Conservation (phyloP, 305 asterid species). For the Lippia alba region DNA sequence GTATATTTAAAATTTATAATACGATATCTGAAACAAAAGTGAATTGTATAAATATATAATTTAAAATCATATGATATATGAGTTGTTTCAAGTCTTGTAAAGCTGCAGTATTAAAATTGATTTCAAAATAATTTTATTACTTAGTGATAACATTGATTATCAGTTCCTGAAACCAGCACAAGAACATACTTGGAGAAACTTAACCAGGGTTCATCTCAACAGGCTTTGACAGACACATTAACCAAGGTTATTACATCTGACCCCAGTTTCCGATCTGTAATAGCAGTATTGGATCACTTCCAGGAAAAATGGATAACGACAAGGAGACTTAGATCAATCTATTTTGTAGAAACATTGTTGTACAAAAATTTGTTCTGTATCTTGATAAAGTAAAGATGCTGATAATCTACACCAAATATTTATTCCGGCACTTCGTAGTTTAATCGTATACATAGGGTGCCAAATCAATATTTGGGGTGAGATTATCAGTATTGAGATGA, state of each 20-base stretch:
- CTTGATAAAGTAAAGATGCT: constrained; percentile 19
- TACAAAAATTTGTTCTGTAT: constrained; percentile 18
- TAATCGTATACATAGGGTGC: not conserved
- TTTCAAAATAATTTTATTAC: too few relatives aligned
- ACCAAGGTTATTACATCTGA: constrained; percentile 83
- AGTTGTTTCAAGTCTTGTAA: too few relatives aligned
- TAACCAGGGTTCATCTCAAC: constrained; percentile 53
- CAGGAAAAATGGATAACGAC: constrained; percentile 27
- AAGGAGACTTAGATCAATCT: constrained; percentile 22
- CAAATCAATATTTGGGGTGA: constrained; percentile 42
- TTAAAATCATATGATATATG: too few relatives aligned
- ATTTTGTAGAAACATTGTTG: constrained; percentile 23
- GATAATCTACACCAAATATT: constrained; percentile 43
- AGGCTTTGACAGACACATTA: constrained; percentile 69
- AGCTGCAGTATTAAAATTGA: too few relatives aligned
- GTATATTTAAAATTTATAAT: too few relatives aligned
- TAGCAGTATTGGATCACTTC: constrained; percentile 54
- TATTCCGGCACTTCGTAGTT: constrained; percentile 23
- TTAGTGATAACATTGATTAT: constrained; percentile 31
- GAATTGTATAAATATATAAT: too few relatives aligned
- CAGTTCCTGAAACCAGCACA: constrained; percentile 42
- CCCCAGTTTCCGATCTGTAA: constrained; percentile 68
- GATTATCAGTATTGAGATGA: constrained; percentile 31
- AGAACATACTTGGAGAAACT: constrained; percentile 44
- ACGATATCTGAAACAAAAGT: too few relatives aligned